A percentile compares a stretch with the other conserved stretches of the same genome.
These are phyloP conservation scores for Heliocybe sulcata DNA, from an alignment of 1,284 basidiomycete genomes.

Conservation along the genomic window DNA sequence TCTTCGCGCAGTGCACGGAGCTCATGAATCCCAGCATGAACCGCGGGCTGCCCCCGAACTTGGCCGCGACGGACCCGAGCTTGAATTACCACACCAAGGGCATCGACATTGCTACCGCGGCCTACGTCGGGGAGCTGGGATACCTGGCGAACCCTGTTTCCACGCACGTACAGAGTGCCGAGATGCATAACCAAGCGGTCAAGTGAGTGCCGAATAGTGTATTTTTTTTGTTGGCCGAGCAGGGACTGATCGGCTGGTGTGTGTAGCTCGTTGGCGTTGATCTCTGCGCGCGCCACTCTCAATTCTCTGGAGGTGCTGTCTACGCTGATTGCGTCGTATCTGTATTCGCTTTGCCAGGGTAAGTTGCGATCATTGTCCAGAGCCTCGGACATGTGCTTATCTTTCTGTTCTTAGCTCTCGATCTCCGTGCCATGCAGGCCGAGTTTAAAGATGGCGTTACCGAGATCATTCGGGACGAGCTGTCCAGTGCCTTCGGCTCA, in stretches of 20 bases:
- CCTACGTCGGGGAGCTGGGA: slow-evolving; percentile 78
- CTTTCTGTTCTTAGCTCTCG: slow-evolving; percentile 43
- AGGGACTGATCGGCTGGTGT: slow-evolving; percentile 7
- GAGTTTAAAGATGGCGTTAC: slow-evolving; percentile 50
- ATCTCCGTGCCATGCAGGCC: slow-evolving; percentile 64
- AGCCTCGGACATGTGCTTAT: background rate
- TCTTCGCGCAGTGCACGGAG: slow-evolving; percentile 82
- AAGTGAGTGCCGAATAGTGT: slow-evolving; percentile 46
- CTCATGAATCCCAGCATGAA: slow-evolving; percentile 79
- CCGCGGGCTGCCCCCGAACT: slow-evolving; percentile 72
- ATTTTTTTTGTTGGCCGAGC: slow-evolving; percentile 3
- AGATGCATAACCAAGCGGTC: slow-evolving; percentile 85
- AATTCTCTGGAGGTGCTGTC: slow-evolving; percentile 72
- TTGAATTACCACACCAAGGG: slow-evolving; percentile 84
- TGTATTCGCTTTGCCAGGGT: slow-evolving; percentile 74
- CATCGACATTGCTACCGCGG: slow-evolving; percentile 77
- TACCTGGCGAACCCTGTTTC: slow-evolving; percentile 80
- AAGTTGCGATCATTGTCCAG: slow-evolving; percentile 2
- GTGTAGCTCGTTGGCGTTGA: slow-evolving; percentile 68
- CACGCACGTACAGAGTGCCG: slow-evolving; percentile 79
- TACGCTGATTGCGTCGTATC: slow-evolving; percentile 66
- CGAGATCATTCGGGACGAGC: slow-evolving; percentile 43
- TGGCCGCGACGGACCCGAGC: slow-evolving; percentile 78
- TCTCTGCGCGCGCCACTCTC: slow-evolving; percentile 74
- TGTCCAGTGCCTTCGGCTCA: slow-evolving; percentile 37